phyloP scores from a whole-genome alignment of 345 rosid genomes.

The Mercurialis annua region DNA sequence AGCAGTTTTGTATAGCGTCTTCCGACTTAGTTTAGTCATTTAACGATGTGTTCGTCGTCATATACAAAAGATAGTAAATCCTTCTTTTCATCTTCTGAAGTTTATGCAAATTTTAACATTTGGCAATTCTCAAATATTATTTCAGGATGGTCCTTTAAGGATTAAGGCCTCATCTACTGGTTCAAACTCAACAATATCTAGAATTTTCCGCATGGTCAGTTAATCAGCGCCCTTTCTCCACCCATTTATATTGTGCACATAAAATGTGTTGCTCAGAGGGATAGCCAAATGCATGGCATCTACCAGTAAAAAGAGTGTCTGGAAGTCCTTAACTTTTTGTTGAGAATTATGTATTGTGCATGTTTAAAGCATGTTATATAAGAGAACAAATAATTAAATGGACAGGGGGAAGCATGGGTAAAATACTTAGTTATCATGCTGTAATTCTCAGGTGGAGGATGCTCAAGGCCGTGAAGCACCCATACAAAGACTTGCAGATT shows the following conservation, averaged over 20 bases:
- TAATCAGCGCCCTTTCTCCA: background rate
- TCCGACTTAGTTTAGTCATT: background rate
- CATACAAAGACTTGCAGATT: slow-evolving; percentile 90
- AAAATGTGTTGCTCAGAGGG: background rate
- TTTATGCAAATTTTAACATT: background rate
- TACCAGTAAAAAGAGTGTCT: background rate
- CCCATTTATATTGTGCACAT: background rate
- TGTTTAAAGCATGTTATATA: background rate
- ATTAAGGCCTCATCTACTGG: slow-evolving; percentile 81
- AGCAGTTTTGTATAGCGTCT: background rate
- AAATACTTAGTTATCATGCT: slow-evolving; percentile 8
- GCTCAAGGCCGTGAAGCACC: slow-evolving; percentile 98
- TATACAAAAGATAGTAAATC: background rate
- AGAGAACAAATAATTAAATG: background rate
- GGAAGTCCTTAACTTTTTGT: background rate
- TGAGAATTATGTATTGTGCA: background rate
- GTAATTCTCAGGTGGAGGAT: slow-evolving; percentile 71
- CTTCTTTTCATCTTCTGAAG: background rate
- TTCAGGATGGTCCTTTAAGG: slow-evolving; percentile 94
- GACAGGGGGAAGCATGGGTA: background rate
- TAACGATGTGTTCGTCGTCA: background rate
- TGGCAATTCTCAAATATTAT: slow-evolving; percentile 23
- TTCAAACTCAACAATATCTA: slow-evolving; percentile 80
- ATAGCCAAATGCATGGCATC: background rate
- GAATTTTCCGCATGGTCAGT: slow-evolving; percentile 83